Base-by-base conservation (phyloP, 176 grass and related monocot genomes). In the Oryza glumipatula region DNA sequence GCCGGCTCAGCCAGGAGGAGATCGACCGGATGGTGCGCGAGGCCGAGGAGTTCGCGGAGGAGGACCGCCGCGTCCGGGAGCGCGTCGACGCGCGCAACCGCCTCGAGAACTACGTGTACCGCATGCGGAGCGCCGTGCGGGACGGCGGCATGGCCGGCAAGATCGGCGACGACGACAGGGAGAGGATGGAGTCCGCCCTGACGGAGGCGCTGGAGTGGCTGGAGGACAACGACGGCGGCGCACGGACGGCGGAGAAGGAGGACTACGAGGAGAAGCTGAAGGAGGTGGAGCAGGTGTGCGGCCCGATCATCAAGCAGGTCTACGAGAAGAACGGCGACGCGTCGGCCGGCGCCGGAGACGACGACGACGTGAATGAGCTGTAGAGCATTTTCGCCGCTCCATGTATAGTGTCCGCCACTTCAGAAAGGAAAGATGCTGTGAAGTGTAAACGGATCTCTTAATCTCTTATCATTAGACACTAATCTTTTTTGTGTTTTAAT, bases 301-400 rank as follows among this genome's bases (percentile, higher is more conserved):
- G 54, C 15, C 54, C 54, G 54, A 58, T 58, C 17, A 58, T 58
- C 54, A 58, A 58, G 54, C 54, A 58, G 54, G 54, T 58, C 54
- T 58, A 58, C 17, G 46, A 84, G 69, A 67, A 32, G 61, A 84
- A 69, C 46, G 70, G 61, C 9, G 1, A 7, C 3, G 39, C n/a
- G 24, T 39, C 36, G 22, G 23, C 72, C 4, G 41, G 24, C 84
- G 14, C 60, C 30, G 77, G 3, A 26, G 84, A 86, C 4, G 68
- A 88, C 0, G 68, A 88, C 13, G 80, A 88, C 13, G 41, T 88
- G 8, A 63, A 83, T 36, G 80, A 88, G 36, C 66, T 88, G 19
- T 77, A 83, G 86, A 64, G 11, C 67, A 22, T 9, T 11, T 9
- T 11, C 4, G 13, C 26, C 1, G 9, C 65, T 76, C 17, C 13